Base-by-base conservation (phyloP, 1,284 basidiomycete genomes). In the Rhizoctonia solani region DNA sequence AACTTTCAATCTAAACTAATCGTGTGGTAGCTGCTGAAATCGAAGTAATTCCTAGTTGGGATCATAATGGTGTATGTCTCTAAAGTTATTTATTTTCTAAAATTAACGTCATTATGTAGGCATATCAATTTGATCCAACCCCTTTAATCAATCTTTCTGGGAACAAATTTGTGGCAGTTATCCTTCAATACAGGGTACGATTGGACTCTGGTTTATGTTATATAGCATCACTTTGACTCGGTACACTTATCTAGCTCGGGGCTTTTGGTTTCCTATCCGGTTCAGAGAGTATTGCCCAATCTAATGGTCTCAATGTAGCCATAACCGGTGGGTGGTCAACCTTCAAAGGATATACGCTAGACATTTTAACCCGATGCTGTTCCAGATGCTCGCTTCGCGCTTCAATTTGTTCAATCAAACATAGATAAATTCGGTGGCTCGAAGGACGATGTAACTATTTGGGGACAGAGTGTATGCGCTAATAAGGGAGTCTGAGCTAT, bases 41-140 rank as follows among this genome's bases (percentile, higher is more conserved):
- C 42, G 46, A 5, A 47, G 11, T 30, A 14, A 30, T 44, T 2
- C 2, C n/a, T 59, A 59, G 55, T 29, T 59, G 55, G 55, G 41
- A 47, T 47, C 41, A 47, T 21, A 59, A 59, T 30, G n/a, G 27
- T 21, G 41, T 59, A 47, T 19, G 55, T 19, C 25, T 1, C 8
- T 8, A 11, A 21, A 5, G 25, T 4, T 21, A 14, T 2, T 30
- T 32, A 21, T 9, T 4, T 16, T 30, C 27, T n/a, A n/a, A 14
- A 30, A 1, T 21, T 30, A 8, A 47, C n/a, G 19, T 2, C 1
- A 23, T 21, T 44, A 16, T 44, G 23, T 16, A 59, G 55, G 55
- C 55, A 19, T 19, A 14, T 13, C 55, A 59, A 47, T 59, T 59
- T 44, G 55, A 59, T 21, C 55, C 55, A 47, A 59, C 55, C 5